These are phyloP conservation scores for Thinopyrum obtusiflorum DNA, from an alignment of 202 grass and related monocot genomes.

Conservation along the genomic window DNA sequence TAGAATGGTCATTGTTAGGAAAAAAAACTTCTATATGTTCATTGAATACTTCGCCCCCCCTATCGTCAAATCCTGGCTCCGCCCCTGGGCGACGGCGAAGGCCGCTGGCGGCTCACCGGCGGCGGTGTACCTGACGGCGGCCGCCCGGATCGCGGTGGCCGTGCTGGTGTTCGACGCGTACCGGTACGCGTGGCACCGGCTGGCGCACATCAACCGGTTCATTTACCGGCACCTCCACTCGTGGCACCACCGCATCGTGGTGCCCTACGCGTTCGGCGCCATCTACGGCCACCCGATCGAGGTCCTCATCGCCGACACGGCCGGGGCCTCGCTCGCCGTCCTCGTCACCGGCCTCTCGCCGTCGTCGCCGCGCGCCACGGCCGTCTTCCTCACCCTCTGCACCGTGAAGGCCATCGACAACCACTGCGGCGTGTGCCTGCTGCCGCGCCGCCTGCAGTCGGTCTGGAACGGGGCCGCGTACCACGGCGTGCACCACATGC, in stretches of 20 bases:
- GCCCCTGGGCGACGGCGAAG: background rate
- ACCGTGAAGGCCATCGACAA: background rate
- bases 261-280: conserved; percentile 1
- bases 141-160: background rate
- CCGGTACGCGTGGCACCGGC: conserved; percentile 7
- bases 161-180: background rate
- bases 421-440: background rate
- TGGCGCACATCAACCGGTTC: background rate
- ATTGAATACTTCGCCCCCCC: too few relatives aligned
- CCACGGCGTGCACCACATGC: conserved; percentile 15
- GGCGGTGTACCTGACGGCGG: background rate
- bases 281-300: conserved; percentile 1
- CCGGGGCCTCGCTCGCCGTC: background rate
- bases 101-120: background rate
- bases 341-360: background rate
- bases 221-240: background rate
- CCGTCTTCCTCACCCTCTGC: background rate
- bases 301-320: background rate
- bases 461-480: background rate
- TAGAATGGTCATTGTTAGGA: too few relatives aligned
- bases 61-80: too few relatives aligned
- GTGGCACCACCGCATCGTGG: conserved; percentile 12
- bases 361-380: background rate
- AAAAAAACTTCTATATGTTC: too few relatives aligned
- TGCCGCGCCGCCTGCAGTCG: background rate